Evolutionary conservation across 179 eudicot genomes (phyloP), one percentile per base, ranked within the genome.

Genomic region (Beta lomatogona): DNA sequence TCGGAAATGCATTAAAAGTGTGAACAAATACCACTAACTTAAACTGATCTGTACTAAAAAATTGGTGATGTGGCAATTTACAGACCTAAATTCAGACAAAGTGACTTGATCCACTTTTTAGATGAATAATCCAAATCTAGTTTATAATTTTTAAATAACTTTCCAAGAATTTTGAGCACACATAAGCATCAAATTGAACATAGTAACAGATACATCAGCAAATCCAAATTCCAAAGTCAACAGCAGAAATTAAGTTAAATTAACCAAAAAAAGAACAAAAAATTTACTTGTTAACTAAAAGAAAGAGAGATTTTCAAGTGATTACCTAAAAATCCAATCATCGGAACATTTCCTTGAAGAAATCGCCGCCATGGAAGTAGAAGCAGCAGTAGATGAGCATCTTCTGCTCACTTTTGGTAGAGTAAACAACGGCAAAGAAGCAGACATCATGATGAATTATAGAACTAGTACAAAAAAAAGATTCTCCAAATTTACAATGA

Each of bases 371-470:
- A 60, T 58, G 9, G 75, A 64, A 52, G 48, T n/a, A 22, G 45
- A 13, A 64, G 46, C 18, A 57, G 75, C 66, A 54, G 67, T 1
- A 10, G 61, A 9, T 52, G 14, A 73, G 16, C 48, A 78, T 3
- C 44, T 52, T 67, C 68, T 57, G 79, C 71, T 58, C 44, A 52
- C 69, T 45, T 70, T 75, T 21, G 82, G 80, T 58, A 41, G 41
- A 83, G 41, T 68, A 7, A 80, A 64, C 77, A 78, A 71, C 75
- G 86, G 75, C 64, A 64, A 79, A 36, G 55, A 58, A 11, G 86
- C 68, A 83, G 48, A 45, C 19, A 41, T 28, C 79, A 84, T 77
- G 79, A 16, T 71, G 54, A 36, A 58, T 84, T 48, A 7, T 41
- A 58, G 48, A 50, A 22, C 68, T 28, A 50, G 13, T 71, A 9